phyloP scores from a whole-genome alignment of 345 rosid species.

The Hirschfeldia incana region DNA sequence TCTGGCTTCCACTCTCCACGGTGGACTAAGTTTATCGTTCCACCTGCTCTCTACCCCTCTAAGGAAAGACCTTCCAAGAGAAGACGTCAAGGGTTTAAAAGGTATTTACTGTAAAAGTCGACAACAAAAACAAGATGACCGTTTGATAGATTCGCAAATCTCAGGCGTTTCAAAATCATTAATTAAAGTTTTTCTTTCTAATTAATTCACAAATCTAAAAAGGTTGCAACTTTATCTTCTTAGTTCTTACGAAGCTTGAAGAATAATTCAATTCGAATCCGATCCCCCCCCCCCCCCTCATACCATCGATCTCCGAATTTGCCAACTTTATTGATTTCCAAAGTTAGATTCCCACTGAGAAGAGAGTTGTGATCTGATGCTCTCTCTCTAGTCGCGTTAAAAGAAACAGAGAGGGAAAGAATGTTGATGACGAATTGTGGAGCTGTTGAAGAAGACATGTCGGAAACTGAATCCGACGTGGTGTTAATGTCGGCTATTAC shows the following conservation, averaged over 20 bases:
- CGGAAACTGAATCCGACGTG: constrained; percentile 18
- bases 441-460: constrained; percentile 41
- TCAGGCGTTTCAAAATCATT: constrained; percentile 46
- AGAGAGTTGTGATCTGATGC: neutral
- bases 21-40: neutral
- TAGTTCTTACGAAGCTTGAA: constrained; percentile 5
- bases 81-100: constrained; percentile 6
- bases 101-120: constrained; percentile 29
- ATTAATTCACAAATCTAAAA: neutral
- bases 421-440: constrained; percentile 45
- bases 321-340: neutral
- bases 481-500: constrained; percentile 7
- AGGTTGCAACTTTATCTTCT: neutral
- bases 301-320: neutral
- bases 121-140: constrained; percentile 56
- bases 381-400: constrained; percentile 15
- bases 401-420: neutral
- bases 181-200: neutral
- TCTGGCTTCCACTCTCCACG: constrained; percentile 11
- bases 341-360: neutral
- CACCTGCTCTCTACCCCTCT: constrained; percentile 11
- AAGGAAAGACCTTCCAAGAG: neutral
- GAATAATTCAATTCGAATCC: constrained; percentile 24
- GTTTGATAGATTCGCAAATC: constrained; percentile 48
- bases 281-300: constrained; percentile 16